phyloP scores from a whole-genome alignment of 139 green algal species.

The Raphidocelis subcapitata region DNA sequence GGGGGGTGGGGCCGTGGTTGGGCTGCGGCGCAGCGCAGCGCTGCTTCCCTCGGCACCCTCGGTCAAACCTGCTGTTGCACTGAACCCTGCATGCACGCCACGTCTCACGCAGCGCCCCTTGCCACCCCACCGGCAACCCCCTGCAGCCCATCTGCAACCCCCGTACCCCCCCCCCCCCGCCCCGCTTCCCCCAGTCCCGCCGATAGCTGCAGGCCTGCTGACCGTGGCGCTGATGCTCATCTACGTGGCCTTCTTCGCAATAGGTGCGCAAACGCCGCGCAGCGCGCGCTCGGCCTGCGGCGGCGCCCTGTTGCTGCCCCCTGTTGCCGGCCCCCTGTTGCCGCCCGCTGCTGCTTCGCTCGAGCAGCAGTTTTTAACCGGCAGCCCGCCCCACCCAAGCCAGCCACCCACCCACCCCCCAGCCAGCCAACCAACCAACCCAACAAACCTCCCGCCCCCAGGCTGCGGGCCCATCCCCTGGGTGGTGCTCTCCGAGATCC shows the following conservation, averaged over 20 bases:
- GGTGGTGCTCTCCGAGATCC: constrained; percentile 76
- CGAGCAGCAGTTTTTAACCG: no score
- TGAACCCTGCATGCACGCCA: no score
- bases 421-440: constrained; percentile 58
- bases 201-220: not conserved
- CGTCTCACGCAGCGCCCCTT: not conserved
- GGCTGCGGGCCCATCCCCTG: constrained; percentile 74
- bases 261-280: not conserved
- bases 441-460: constrained; percentile 2
- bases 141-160: not conserved
- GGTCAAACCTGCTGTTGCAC: no score
- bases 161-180: not conserved
- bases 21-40: no score
- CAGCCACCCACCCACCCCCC: no score
- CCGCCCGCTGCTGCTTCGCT: no score
- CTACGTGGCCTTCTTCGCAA: constrained; percentile 22
- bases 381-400: no score
- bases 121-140: not conserved
- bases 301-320: no score
- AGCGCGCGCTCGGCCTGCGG: no score
- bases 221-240: constrained; percentile 15
- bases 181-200: not conserved
- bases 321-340: no score
- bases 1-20: not conserved
- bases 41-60: no score